These are phyloP conservation scores for Aspergillus persii DNA, from an alignment of 2,329 filamentous ascomycete species.

Conservation along the genomic window DNA sequence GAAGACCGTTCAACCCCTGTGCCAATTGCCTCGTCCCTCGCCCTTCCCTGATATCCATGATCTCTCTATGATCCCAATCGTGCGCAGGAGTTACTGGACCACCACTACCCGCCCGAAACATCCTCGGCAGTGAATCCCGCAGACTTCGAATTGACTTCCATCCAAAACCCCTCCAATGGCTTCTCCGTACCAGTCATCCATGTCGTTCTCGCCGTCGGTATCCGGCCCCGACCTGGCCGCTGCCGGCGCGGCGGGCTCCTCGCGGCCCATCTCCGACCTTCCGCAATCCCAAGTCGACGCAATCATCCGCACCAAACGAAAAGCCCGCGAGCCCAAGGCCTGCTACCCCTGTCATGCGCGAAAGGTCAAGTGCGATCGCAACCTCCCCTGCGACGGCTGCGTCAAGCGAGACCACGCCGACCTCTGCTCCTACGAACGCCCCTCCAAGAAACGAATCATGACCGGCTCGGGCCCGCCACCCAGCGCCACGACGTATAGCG, in stretches of 20 bases:
- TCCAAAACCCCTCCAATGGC: constrained; percentile 18
- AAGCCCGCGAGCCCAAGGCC: constrained; percentile 48
- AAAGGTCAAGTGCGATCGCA: constrained; percentile 51
- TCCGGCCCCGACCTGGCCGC: constrained; percentile 22
- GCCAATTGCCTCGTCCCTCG: neutral
- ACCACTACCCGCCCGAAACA: neutral
- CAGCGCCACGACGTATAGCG: constrained; percentile 11
- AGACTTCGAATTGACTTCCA: neutral
- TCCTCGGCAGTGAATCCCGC: neutral
- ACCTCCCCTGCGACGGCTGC: constrained; percentile 49
- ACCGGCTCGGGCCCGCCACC: constrained; percentile 20
- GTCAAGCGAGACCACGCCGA: constrained; percentile 51
- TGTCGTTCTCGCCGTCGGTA: constrained; percentile 30
- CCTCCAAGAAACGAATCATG: constrained; percentile 44
- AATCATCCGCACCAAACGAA: constrained; percentile 48
- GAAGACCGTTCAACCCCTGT: neutral
- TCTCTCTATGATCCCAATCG: neutral
- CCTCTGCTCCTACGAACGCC: constrained; percentile 49
- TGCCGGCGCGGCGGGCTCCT: constrained; percentile 11
- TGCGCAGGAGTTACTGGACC: neutral
- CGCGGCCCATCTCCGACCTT: constrained; percentile 38
- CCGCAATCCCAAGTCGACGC: constrained; percentile 47
- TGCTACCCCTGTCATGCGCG: constrained; percentile 47
- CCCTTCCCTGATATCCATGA: neutral
- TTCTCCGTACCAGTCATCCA: constrained; percentile 30